Evolutionary conservation across 2,329 filamentous ascomycete species (phyloP), one percentile per base, ranked within the genome.

Genomic region (Phialophora expanda): DNA sequence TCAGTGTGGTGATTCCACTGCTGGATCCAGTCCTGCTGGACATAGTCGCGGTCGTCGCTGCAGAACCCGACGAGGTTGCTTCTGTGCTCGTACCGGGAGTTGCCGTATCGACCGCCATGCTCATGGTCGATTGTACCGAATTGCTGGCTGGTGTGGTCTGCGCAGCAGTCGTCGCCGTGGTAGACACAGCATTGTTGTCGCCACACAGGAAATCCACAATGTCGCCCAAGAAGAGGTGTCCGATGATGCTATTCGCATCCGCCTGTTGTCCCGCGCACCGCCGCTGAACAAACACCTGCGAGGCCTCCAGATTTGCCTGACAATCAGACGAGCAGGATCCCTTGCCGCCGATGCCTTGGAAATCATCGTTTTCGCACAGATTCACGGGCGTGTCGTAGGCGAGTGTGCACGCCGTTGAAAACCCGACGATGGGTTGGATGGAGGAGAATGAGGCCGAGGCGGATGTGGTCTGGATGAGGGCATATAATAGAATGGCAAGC

Each of bases 71-170:
- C n/a, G 61, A 69, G 9, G 79, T 78, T 1, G 81, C 83, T 4
- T 81, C 82, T 0, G 80, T 85, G 0, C 83, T 83, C 0, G 82
- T 84, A 34, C 84, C 74, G 12, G 73, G 74, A 75, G 66, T 78
- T 74, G 20, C 72, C 69, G 68, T 80, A 78, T 46, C 79, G 74
- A 34, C 74, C 71, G 66, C 75, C 73, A 78, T 78, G 78, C 62
- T 77, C 74, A n/a, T 74, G 69, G 66, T 80, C 79, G 58, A 51
- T n/a, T n/a, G 73, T 72, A 58, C 77, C 76, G 64, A 76, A 76
- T 71, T 80, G 73, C 65, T 74, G 74, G 60, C 77, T 75, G 32
- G 79, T 66, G 64, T 80, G 76, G 70, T 32, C 28, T 44, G 58
- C 24, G 26, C 74, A 70, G 20, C 78, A 72, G 65, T 74, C 77